phyloP scores from a whole-genome alignment of 2,329 filamentous ascomycete species.

The Neofusicoccum laricinum region DNA sequence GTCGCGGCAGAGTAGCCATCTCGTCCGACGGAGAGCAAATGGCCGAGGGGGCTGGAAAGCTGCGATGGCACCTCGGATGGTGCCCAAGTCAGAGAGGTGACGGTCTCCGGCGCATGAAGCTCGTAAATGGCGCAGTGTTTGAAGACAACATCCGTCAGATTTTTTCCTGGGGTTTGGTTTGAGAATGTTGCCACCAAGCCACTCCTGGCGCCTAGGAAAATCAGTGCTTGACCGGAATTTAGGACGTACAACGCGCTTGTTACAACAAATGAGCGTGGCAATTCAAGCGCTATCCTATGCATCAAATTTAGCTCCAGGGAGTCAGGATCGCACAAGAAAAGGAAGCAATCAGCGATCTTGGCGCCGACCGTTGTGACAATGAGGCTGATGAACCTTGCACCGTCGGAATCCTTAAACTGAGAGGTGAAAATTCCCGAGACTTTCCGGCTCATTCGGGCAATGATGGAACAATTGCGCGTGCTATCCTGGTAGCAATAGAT shows the following conservation, averaged over 20 bases:
- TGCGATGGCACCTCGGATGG: constrained; percentile 15
- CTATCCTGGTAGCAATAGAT: constrained; percentile 38
- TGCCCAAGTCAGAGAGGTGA: constrained; percentile 60
- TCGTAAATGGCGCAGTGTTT: constrained; percentile 19
- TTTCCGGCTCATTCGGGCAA: constrained; percentile 35
- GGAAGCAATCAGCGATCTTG: constrained; percentile 28
- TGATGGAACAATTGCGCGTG: constrained; percentile 20
- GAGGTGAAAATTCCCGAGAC: constrained; percentile 39
- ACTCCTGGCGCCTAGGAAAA: constrained; percentile 6
- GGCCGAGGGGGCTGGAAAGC: constrained; percentile 24
- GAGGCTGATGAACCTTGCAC: constrained; percentile 24
- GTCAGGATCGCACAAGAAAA: not conserved
- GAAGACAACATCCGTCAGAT: not conserved
- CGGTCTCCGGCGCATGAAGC: constrained; percentile 57
- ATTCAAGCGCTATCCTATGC: constrained; percentile 9
- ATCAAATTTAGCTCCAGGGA: not conserved
- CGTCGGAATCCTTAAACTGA: not conserved
- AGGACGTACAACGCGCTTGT: constrained; percentile 37
- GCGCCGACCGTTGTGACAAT: constrained; percentile 39
- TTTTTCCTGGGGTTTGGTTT: not conserved
- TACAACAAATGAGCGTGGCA: constrained; percentile 48
- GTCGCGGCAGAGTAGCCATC: constrained; percentile 75
- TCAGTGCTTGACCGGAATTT: not conserved
- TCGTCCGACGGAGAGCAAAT: constrained; percentile 70
- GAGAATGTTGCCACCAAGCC: constrained; percentile 4